Percentiles rank a stretch among this genome's conserved stretches.
Conservation (phyloP, 139 green algal genomes). For the Chlorella sp. region DNA sequence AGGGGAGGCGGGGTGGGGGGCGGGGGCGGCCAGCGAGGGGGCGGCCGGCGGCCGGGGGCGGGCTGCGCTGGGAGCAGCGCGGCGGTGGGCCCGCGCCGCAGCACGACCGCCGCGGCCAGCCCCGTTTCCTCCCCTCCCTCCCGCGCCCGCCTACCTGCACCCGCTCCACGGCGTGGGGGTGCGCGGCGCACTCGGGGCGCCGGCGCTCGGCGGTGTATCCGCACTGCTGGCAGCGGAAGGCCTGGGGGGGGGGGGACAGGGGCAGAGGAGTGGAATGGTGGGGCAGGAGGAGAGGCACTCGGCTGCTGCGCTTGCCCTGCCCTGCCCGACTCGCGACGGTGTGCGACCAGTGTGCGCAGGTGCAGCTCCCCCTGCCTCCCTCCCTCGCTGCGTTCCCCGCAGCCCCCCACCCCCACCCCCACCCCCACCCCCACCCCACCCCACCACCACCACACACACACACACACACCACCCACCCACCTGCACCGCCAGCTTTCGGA, state of each 20-base stretch:
- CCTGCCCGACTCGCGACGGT: too few species aligned
- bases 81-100: too few species aligned
- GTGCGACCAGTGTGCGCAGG: too few species aligned
- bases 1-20: neutral
- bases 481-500: slow-evolving; percentile 38
- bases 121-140: neutral
- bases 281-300: neutral
- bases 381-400: too few species aligned
- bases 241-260: neutral
- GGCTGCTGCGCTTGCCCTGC: neutral
- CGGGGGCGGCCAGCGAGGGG: neutral
- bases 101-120: neutral
- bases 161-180: slow-evolving; percentile 20
- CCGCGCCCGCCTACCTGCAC: neutral
- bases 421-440: too few species aligned
- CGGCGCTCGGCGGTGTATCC: slow-evolving; percentile 35
- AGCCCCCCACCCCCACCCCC: too few species aligned
- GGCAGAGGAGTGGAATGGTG: neutral
- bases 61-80: neutral
- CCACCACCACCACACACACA: too few species aligned
- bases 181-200: slow-evolving; percentile 19
- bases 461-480: too few species aligned
- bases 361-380: too few species aligned
- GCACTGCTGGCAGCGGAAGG: slow-evolving; percentile 51
- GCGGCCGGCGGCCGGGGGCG: neutral